Conservation (phyloP, 352 stramenopile genomes). For the Phytopythium mirpurense region DNA sequence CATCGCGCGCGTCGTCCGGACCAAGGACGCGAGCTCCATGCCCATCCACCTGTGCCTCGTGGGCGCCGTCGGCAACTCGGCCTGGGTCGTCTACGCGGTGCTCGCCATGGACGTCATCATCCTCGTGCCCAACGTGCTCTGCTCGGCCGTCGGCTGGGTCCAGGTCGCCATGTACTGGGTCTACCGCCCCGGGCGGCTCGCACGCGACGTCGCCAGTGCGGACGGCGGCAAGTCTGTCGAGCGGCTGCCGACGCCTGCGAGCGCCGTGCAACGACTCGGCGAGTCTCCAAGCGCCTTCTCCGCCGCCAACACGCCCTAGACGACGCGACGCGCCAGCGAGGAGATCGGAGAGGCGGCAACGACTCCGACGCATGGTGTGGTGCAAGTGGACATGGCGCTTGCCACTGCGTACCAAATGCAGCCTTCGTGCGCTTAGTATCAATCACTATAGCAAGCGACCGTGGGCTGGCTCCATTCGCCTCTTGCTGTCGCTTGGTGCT, state of each 20-base stretch:
- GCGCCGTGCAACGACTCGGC: neutral
- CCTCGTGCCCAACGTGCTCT: conserved; percentile 22
- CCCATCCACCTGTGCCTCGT: conserved; percentile 30
- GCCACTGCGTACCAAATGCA: no score
- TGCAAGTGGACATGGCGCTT: no score
- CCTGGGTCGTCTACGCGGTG: conserved; percentile 30
- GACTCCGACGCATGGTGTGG: no score
- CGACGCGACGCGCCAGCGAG: no score
- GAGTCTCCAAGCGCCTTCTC: conserved; percentile 1
- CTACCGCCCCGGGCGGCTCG: conserved; percentile 14
- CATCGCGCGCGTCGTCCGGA: conserved; percentile 16
- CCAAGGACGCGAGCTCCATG: conserved; percentile 25
- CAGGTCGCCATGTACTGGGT: conserved; percentile 23
- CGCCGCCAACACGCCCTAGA: neutral
- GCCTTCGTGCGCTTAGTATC: no score
- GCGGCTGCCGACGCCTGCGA: neutral
- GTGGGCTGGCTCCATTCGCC: no score
- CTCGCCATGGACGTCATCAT: conserved; percentile 33
- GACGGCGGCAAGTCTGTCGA: neutral
- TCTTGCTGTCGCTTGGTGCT: no score
- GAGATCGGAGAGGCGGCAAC: neutral
- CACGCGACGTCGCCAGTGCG: neutral
- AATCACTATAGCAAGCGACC: no score
- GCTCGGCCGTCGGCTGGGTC: conserved; percentile 13
- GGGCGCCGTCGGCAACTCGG: conserved; percentile 17